These are phyloP conservation scores for Pythium guiyangense DNA, from an alignment of 352 stramenopile species.

Conservation along the genomic window DNA sequence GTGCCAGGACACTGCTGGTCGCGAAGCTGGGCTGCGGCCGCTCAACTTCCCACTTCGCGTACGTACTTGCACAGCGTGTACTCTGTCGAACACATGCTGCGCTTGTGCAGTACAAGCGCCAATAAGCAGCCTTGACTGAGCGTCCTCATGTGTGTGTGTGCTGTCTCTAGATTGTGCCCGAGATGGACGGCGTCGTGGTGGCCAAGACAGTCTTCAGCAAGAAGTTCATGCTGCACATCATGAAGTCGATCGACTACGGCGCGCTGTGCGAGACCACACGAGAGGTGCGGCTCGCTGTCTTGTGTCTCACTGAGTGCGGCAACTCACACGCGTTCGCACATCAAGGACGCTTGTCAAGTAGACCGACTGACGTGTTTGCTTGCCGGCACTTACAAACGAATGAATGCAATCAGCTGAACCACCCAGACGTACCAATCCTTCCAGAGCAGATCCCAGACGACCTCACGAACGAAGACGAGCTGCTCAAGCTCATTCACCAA, in stretches of 20 bases:
- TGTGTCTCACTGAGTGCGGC: neutral
- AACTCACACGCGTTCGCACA: neutral
- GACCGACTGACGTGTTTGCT: no score
- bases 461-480: constrained; percentile 49
- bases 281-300: constrained; percentile 30
- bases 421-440: constrained; percentile 70
- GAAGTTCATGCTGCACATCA: constrained; percentile 82
- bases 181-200: constrained; percentile 79
- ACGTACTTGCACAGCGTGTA: constrained; percentile 1
- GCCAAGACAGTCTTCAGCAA: constrained; percentile 80
- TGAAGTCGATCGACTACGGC: constrained; percentile 83
- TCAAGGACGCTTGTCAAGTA: no score
- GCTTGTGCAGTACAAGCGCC: neutral
- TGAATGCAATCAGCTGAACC: constrained; percentile 47
- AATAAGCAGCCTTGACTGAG: neutral
- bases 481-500: constrained; percentile 72
- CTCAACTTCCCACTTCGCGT: constrained; percentile 83
- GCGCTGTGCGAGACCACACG: constrained; percentile 70
- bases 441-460: constrained; percentile 61
- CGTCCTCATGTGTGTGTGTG: constrained; percentile 3
- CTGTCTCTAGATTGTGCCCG: constrained; percentile 52
- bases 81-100: neutral
- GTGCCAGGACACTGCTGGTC: constrained; percentile 68
- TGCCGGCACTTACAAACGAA: neutral
- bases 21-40: constrained; percentile 46